Evolutionary conservation across 371 early-diverging fungal species (phyloP).

Genomic region (Smittium culicis): DNA sequence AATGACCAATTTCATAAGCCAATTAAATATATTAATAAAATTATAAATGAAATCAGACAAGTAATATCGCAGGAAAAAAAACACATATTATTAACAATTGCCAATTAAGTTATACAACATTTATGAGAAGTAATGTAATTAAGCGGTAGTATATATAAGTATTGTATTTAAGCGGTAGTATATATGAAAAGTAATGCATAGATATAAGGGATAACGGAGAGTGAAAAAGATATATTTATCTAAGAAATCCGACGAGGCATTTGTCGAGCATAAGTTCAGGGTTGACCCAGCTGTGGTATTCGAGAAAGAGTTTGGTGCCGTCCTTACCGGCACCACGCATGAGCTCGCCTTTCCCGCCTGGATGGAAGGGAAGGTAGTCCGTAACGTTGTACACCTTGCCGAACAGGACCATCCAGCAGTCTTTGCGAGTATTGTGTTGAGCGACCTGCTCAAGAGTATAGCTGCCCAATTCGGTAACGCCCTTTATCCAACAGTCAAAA

Average conservation of each 20-base stretch:
- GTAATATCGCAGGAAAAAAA: too few species aligned
- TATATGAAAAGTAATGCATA: too few species aligned
- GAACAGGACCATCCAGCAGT: slow-evolving; percentile 86
- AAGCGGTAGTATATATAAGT: too few species aligned
- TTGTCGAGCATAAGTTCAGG: slow-evolving; percentile 65
- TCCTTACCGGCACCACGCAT: slow-evolving; percentile 92
- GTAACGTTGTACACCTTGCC: slow-evolving; percentile 94
- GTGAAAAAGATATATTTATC: too few species aligned
- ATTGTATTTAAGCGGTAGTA: too few species aligned
- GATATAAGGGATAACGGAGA: too few species aligned
- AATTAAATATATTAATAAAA: too few species aligned
- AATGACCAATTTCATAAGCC: too few species aligned
- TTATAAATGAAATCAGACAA: too few species aligned
- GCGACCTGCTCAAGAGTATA: slow-evolving; percentile 65
- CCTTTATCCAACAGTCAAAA: slow-evolving; percentile 11
- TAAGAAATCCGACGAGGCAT: slow-evolving; percentile 61
- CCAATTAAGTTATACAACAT: too few species aligned
- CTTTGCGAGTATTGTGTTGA: slow-evolving; percentile 57
- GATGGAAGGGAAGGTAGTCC: slow-evolving; percentile 87
- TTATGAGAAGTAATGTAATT: too few species aligned
- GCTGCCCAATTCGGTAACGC: slow-evolving; percentile 26
- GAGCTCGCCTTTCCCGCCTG: slow-evolving; percentile 73
- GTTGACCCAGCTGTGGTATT: slow-evolving; percentile 91
- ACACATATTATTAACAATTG: too few species aligned
- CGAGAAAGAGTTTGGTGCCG: slow-evolving; percentile 76